Base-by-base conservation (phyloP, 306 rosid genomes). In the Prunus kanzakura region DNA sequence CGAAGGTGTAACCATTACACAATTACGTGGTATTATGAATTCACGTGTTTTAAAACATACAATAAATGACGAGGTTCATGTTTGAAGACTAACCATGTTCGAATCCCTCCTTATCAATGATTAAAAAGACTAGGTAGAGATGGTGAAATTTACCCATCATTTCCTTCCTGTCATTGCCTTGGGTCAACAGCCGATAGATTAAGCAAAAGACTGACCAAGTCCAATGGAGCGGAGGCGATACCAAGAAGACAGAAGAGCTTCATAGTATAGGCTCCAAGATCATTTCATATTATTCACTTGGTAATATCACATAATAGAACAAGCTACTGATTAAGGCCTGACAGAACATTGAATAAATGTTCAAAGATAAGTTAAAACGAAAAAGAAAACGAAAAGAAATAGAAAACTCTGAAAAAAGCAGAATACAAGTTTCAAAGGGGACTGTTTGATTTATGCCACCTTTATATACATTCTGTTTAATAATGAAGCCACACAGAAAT, bases 391-490 rank as follows among this genome's bases (percentile, higher is more conserved):
- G 25, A 2, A 41, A 50, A 57, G 67, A 74, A 78, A 71, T 67
- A 29, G 51, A 51, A 66, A 47, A 62, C 22, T 11, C 43, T 38
- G 78, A 56, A 49, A 56, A 46, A n/a, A 51, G 75, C 38, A 71
- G 14, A 71, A 23, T 25, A 50, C 65, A 57, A 45, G 73, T 71
- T 67, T 78, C 55, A 79, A 81, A 69, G 75, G 79, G 77, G 77
- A 51, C 62, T 57, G 50, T 69, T 72, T 70, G 78, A 79, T 64
- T 67, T 71, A 70, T 32, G 76, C 84, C 89, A 79, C 80, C 84
- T 83, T 78, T 85, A 85, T 85, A 86, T 88, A 85, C 88, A 84
- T 67, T 84, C 77, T 67, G 84, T 78, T 86, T 83, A 77, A 64
- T 69, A 81, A 83, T 67, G 83, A 78, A 71, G 73, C 86, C 77